Conservation (phyloP, 2,329 filamentous ascomycete genomes). For the Monosporascus sp. region DNA sequence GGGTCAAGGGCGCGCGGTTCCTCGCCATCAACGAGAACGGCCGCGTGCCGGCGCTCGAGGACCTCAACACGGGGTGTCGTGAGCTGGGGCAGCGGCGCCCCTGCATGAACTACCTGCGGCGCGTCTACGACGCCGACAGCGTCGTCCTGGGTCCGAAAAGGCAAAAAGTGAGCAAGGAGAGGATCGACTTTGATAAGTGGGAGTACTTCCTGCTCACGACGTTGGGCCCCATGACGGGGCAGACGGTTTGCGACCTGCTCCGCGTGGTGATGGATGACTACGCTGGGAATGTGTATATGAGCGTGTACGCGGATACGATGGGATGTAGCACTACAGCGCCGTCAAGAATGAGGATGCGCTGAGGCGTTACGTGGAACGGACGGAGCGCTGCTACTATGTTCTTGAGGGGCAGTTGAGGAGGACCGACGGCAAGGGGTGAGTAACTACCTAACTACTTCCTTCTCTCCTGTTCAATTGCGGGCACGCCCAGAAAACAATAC, state of each 20-base stretch:
- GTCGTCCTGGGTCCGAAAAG: slow-evolving; percentile 31
- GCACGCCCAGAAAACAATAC: background rate
- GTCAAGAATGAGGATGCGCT: slow-evolving; percentile 36
- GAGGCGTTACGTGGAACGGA: slow-evolving; percentile 32
- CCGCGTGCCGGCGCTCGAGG: slow-evolving; percentile 32
- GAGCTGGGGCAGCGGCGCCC: slow-evolving; percentile 33
- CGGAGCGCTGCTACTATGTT: slow-evolving; percentile 35
- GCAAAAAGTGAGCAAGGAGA: slow-evolving; percentile 31
- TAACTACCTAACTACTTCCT: background rate
- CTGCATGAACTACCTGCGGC: slow-evolving; percentile 31
- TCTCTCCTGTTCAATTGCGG: background rate
- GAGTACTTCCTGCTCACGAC: slow-evolving; percentile 36
- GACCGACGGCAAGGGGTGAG: slow-evolving; percentile 19
- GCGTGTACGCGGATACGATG: background rate
- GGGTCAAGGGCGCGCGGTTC: slow-evolving; percentile 32
- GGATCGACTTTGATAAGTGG: slow-evolving; percentile 41
- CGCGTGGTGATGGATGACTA: background rate
- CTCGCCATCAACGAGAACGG: slow-evolving; percentile 40
- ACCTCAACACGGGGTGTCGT: slow-evolving; percentile 33
- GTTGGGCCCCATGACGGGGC: slow-evolving; percentile 35
- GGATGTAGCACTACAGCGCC: slow-evolving; percentile 25
- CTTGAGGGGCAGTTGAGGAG: slow-evolving; percentile 36
- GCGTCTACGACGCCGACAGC: slow-evolving; percentile 34
- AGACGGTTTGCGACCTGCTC: slow-evolving; percentile 7
- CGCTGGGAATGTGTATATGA: background rate